These are phyloP conservation scores for Tagetes patula DNA, from an alignment of 129 eudicot species.

Conservation along the genomic window DNA sequence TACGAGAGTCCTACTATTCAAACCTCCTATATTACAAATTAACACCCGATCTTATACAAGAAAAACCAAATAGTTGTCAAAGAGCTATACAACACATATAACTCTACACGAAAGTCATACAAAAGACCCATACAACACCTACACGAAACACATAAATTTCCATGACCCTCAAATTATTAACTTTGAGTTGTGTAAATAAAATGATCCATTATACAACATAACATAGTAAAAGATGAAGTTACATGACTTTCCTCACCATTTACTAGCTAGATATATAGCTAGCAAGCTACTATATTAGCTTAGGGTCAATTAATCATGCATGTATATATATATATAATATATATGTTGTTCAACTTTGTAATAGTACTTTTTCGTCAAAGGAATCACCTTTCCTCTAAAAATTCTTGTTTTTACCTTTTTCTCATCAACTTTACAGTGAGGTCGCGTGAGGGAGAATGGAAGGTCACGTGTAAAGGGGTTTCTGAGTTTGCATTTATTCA, in stretches of 20 bases:
- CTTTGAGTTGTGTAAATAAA: too few species aligned
- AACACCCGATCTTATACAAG: too few species aligned
- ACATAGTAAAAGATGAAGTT: background rate
- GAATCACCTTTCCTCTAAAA: constrained; percentile 39
- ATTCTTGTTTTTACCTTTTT: constrained; percentile 33
- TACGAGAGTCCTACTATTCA: too few species aligned
- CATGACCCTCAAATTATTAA: too few species aligned
- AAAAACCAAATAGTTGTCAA: too few species aligned
- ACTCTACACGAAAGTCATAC: too few species aligned
- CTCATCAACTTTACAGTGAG: constrained; percentile 37
- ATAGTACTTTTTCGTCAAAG: constrained; percentile 41
- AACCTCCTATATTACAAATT: too few species aligned
- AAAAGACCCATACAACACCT: too few species aligned
- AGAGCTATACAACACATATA: too few species aligned
- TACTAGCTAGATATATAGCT: background rate
- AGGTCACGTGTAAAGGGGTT: constrained; percentile 44
- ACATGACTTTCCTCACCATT: background rate
- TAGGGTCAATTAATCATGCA: too few species aligned
- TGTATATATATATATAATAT: too few species aligned
- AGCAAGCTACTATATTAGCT: background rate
- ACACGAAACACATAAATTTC: too few species aligned
- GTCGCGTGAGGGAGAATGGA: constrained; percentile 41
- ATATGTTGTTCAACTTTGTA: constrained; percentile 30
- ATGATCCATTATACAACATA: background rate
- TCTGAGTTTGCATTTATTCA: constrained; percentile 37